Evolutionary conservation across 2,329 filamentous ascomycete genomes (phyloP), one percentile per base, ranked within the genome.

Genomic region (Calonectria honghensis): DNA sequence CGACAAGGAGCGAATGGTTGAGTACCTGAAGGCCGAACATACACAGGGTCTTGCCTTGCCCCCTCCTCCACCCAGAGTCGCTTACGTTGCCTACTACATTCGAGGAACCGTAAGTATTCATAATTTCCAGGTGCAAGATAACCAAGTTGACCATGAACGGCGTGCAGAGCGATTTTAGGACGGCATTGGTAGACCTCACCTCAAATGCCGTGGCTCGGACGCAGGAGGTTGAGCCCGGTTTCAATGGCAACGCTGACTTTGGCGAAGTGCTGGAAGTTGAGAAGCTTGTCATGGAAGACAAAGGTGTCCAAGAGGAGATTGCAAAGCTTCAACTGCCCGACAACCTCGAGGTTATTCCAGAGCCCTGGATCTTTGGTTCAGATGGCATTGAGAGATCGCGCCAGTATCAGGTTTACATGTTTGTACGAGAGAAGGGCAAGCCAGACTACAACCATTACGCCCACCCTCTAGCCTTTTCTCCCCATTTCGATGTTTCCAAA

Each of bases 321-420:
- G 63, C 52, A 54, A 74, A 74, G 29, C 32, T 74, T 16, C 20
- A 31, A 4, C 63, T 74, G 13, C 68, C 72, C n/a, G 67, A 64
- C 16, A 32, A 71, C 10, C 63, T 71, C 10, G 68, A 71, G 6
- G 72, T 74, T 16, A 37, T 74, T 27, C 68, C 68, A 13, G 72
- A 74, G 24, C 72, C 72, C 20, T 74, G 72, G 72, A 71, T 71
- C 6, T 74, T 63, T 31, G 72, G 72, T 16, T 70, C 72, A 10
- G 72, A 74, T 27, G 72, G 72, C 29, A 50, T 68, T 5, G 72
- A 67, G 6, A 50, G 68, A 20, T 48, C 59, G 29, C 68, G 68
- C 7, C 50, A 65, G n/a, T 73, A 65, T 45, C 72, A 74, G n/a
- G 29, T 70, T 7, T 74, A 74, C 68, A 74, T 74, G 72, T 74